Percentiles rank a stretch among this genome's conserved stretches.
Conservation (phyloP, 2,329 filamentous ascomycete genomes). For the Paramyrothecium sp. region DNA sequence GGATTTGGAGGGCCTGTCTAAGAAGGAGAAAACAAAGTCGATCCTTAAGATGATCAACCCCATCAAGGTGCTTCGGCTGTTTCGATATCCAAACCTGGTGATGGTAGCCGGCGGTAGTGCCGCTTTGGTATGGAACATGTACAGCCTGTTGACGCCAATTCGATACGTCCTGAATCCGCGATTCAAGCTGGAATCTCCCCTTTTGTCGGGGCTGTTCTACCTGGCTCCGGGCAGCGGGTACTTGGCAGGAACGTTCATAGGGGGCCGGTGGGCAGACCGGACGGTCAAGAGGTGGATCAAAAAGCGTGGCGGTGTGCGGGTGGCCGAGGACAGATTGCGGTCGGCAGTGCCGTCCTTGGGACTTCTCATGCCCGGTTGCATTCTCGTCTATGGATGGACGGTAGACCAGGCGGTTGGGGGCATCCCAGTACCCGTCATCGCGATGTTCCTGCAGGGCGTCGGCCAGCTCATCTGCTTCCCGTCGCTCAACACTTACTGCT, state of each 20-base stretch:
- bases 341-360: constrained; percentile 57
- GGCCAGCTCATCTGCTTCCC: constrained; percentile 76
- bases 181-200: constrained; percentile 64
- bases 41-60: constrained; percentile 67
- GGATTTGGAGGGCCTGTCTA: constrained; percentile 57
- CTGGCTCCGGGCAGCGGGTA: constrained; percentile 72
- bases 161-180: constrained; percentile 74
- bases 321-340: constrained; percentile 68
- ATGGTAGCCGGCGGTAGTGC: constrained; percentile 57
- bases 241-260: constrained; percentile 65
- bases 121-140: constrained; percentile 73
- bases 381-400: constrained; percentile 61
- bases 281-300: constrained; percentile 64
- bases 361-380: constrained; percentile 56
- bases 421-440: constrained; percentile 63
- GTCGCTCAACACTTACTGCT: constrained; percentile 74
- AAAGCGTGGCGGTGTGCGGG: constrained; percentile 54
- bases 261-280: constrained; percentile 69
- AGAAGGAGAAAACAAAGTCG: constrained; percentile 46
- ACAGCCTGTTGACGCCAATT: constrained; percentile 59
- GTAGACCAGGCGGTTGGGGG: constrained; percentile 49
- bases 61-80: constrained; percentile 59
- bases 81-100: constrained; percentile 67
- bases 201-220: constrained; percentile 71
- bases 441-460: constrained; percentile 73